Evolutionary conservation across 768 basidiomycete genomes (phyloP).

Genomic region (Multifurca ochricompacta): DNA sequence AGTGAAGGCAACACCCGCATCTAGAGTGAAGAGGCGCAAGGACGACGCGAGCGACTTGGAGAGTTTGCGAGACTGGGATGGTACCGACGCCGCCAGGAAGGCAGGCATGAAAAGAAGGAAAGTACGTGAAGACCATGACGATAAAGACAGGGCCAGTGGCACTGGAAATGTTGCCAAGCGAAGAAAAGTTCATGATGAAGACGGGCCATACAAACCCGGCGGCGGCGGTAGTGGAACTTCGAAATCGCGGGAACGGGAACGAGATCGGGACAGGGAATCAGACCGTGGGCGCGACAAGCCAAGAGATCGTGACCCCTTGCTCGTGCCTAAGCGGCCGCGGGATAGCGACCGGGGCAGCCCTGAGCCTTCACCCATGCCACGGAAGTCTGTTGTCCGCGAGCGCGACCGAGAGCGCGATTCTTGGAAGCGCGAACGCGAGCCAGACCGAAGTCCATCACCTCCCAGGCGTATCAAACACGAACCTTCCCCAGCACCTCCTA

Average conservation of each 20-base stretch:
- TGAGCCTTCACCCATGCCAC: background rate
- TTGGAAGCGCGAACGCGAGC: constrained; percentile 10
- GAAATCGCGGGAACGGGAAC: constrained; percentile 20
- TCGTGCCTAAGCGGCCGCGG: constrained; percentile 37
- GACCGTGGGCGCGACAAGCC: constrained; percentile 15
- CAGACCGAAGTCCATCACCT: constrained; percentile 10
- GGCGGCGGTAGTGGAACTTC: constrained; percentile 2
- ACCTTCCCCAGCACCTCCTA: constrained; percentile 22
- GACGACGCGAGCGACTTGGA: constrained; percentile 13
- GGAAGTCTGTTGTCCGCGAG: constrained; percentile 3
- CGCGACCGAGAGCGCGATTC: constrained; percentile 19
- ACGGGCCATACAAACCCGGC: constrained; percentile 16
- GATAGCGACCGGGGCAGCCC: constrained; percentile 29
- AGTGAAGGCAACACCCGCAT: background rate
- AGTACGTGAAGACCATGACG: constrained; percentile 20
- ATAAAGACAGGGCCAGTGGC: constrained; percentile 18
- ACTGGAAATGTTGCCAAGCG: constrained; percentile 9
- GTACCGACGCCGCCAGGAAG: constrained; percentile 10
- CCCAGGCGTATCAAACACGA: constrained; percentile 15
- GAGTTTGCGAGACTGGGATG: constrained; percentile 22
- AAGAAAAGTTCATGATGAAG: constrained; percentile 18
- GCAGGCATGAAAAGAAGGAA: constrained; percentile 24
- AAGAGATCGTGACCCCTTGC: constrained; percentile 9
- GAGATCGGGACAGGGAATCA: constrained; percentile 17
- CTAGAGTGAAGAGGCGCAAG: constrained; percentile 16